Evolutionary conservation across 768 basidiomycete species (phyloP).

Genomic region (Serendipita indica): DNA sequence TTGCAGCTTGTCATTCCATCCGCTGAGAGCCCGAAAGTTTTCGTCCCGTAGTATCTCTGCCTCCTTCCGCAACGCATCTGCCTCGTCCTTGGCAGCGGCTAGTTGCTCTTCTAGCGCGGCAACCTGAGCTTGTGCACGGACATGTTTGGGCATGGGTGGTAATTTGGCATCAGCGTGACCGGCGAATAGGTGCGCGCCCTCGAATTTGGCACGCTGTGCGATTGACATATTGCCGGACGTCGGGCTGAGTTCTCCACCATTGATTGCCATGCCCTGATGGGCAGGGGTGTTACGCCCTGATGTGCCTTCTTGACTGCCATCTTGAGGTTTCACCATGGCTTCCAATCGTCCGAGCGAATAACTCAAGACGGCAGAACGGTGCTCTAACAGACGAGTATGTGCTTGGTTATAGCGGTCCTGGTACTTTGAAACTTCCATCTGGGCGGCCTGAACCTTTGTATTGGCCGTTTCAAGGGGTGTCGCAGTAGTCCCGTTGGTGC

Average conservation of each 20-base stretch:
- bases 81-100: slow-evolving; percentile 44
- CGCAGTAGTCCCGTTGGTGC: slow-evolving; percentile 25
- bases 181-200: slow-evolving; percentile 73
- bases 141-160: slow-evolving; percentile 32
- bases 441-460: slow-evolving; percentile 50
- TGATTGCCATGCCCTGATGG: slow-evolving; percentile 5
- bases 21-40: slow-evolving; percentile 53
- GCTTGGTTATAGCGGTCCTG: slow-evolving; percentile 51
- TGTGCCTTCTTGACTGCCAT: slow-evolving; percentile 9
- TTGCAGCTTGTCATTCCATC: slow-evolving; percentile 49
- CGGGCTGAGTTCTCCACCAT: slow-evolving; percentile 16
- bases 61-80: slow-evolving; percentile 46
- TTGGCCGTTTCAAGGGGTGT: slow-evolving; percentile 58
- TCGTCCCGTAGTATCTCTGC: slow-evolving; percentile 47
- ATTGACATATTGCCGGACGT: slow-evolving; percentile 27
- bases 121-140: slow-evolving; percentile 33
- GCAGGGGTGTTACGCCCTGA: slow-evolving; percentile 12
- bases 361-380: slow-evolving; percentile 70
- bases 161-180: slow-evolving; percentile 58
- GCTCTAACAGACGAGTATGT: slow-evolving; percentile 52
- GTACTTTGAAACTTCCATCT: slow-evolving; percentile 56
- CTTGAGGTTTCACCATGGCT: slow-evolving; percentile 22
- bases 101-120: slow-evolving; percentile 48
- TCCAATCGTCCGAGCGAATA: slow-evolving; percentile 55
- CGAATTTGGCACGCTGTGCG: slow-evolving; percentile 45